Evolutionary conservation across 2,329 filamentous ascomycete genomes (phyloP).

Genomic region (Pseudocercospora musae): DNA sequence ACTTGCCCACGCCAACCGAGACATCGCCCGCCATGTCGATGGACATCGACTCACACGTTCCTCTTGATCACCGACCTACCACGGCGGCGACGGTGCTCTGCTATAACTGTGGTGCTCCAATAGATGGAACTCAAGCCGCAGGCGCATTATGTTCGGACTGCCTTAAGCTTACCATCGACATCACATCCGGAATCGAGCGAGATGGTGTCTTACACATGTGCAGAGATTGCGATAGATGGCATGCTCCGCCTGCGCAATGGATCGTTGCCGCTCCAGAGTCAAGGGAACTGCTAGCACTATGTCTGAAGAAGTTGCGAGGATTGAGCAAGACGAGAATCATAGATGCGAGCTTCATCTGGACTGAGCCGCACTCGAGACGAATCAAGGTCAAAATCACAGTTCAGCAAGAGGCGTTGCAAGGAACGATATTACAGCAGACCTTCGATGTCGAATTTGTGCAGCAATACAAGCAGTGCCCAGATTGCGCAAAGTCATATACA

Average conservation of each 20-base stretch:
- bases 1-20: background rate
- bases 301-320: conserved; percentile 81
- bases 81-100: conserved; percentile 72
- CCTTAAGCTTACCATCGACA: conserved; percentile 89
- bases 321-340: conserved; percentile 89
- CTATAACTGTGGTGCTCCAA: conserved; percentile 94
- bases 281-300: conserved; percentile 86
- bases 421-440: conserved; percentile 77
- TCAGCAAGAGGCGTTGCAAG: conserved; percentile 66
- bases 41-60: conserved; percentile 36
- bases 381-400: conserved; percentile 95
- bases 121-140: conserved; percentile 82
- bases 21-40: conserved; percentile 34
- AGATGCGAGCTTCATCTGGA: conserved; percentile 97
- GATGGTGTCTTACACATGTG: conserved; percentile 90
- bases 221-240: conserved; percentile 90
- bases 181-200: conserved; percentile 84
- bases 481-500: conserved; percentile 93
- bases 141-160: conserved; percentile 95
- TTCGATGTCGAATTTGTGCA: conserved; percentile 95
- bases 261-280: conserved; percentile 81
- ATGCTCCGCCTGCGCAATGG: conserved; percentile 83
- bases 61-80: conserved; percentile 32
- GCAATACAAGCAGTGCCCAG: conserved; percentile 87
- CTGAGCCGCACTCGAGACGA: conserved; percentile 89